Conservation (phyloP, 2,329 filamentous ascomycete genomes). For the Ascochyta clinopodiicola region DNA sequence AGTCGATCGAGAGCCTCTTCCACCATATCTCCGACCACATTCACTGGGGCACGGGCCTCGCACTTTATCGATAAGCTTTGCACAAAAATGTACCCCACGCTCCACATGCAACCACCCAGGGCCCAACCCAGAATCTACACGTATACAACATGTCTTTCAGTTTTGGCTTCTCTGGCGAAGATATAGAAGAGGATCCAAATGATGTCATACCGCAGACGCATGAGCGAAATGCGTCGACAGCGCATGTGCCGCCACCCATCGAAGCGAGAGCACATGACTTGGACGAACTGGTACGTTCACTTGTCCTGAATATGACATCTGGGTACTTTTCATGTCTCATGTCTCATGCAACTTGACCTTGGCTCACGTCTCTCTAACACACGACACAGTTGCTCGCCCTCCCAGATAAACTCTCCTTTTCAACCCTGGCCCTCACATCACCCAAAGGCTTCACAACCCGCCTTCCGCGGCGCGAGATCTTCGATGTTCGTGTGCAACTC, state of each 20-base stretch:
- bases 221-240: conserved; percentile 3
- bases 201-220: conserved; percentile 32
- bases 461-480: conserved; percentile 77
- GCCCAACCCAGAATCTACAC: background rate
- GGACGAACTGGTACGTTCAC: conserved; percentile 55
- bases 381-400: conserved; percentile 59
- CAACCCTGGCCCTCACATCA: conserved; percentile 65
- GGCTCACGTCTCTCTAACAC: background rate
- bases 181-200: conserved; percentile 60
- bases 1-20: background rate
- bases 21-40: background rate
- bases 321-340: background rate
- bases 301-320: background rate
- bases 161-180: conserved; percentile 66
- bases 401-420: conserved; percentile 77
- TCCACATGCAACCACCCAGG: conserved; percentile 5
- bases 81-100: conserved; percentile 20
- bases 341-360: background rate
- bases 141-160: conserved; percentile 53
- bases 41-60: conserved; percentile 2
- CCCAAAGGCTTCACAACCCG: conserved; percentile 61
- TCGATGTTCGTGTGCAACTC: conserved; percentile 80
- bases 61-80: conserved; percentile 14
- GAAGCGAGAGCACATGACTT: conserved; percentile 53
- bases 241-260: conserved; percentile 38